Base-by-base conservation (phyloP, 805 yeast genomes). In the Huiozyma naganishii region DNA sequence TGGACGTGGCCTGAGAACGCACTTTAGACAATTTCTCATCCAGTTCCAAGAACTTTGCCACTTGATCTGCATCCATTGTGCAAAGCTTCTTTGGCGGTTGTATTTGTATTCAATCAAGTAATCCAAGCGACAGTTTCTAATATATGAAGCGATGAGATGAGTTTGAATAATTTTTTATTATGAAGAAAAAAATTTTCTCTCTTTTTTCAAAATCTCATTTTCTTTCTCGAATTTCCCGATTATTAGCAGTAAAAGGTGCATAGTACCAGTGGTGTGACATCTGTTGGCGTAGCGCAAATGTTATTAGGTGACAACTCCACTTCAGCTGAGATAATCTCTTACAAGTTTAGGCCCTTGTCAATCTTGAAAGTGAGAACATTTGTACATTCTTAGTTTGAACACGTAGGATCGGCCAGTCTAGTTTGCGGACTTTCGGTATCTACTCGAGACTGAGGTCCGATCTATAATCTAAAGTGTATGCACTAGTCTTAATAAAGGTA, bases 1-100 rank as follows among this genome's bases (percentile, higher is more conserved):
- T 87, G n/a, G 95, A 86, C 48, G 66, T 72, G 53, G 74, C 66
- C 56, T 88, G 96, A 5, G 69, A 52, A 60, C 95, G 75, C 51
- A 89, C 78, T 57, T 77, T 77, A 46, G 76, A 71, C 37, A 86
- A 64, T 57, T 74, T 81, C 9, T 72, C 76, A 42, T 80, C 83
- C 61, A 83, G 65, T 52, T 74, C 82, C 50, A 78, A 57, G 27
- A 53, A 48, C 42, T 45, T 54, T 39, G 64, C 62, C 5, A 53
- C 56, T 41, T 55, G 57, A 46, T 59, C 65, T 11, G 54, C 45
- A 41, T 55, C 59, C 66, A 62, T 62, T 32, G 33, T 32, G 29
- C 10, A 30, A 9, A 30, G 23, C 23, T 17, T 17, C 23, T 7
- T 6, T 27, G 27, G 10, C 7, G 7, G 11, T 39, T 36, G 38